Percentiles rank a stretch among this genome's conserved stretches.
These are phyloP conservation scores for Diversispora epigaea DNA, from an alignment of 192 early-diverging fungal genomes.

Conservation along the genomic window DNA sequence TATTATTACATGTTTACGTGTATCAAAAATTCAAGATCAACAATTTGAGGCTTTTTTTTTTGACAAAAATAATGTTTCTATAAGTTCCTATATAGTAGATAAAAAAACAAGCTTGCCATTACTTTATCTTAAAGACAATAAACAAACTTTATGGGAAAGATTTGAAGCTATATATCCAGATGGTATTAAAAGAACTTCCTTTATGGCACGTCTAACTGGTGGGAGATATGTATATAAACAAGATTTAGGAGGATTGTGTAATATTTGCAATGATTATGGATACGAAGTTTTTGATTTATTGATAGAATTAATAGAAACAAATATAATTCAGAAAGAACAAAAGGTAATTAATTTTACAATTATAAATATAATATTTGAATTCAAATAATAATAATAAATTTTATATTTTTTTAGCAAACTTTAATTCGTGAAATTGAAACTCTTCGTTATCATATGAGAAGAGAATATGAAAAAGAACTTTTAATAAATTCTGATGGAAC, in stretches of 20 bases:
- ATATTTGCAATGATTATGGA: slow-evolving; percentile 16
- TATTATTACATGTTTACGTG: neutral
- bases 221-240: slow-evolving; percentile 12
- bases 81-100: neutral
- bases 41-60: neutral
- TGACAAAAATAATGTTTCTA: slow-evolving; percentile 9
- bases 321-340: neutral
- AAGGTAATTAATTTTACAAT: neutral
- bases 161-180: slow-evolving; percentile 7
- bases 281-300: slow-evolving; percentile 3
- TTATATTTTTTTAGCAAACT: neutral
- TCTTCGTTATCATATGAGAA: slow-evolving; percentile 4
- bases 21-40: slow-evolving; percentile 8
- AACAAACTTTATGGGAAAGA: slow-evolving; percentile 4
- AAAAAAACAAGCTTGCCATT: neutral
- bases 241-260: slow-evolving; percentile 12
- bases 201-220: slow-evolving; percentile 4
- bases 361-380: neutral
- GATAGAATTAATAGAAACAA: slow-evolving; percentile 1
- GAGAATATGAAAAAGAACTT: slow-evolving; percentile 6
- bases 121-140: slow-evolving; percentile 5
- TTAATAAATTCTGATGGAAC: slow-evolving; percentile 13
- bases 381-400: neutral
- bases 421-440: slow-evolving; percentile 17
- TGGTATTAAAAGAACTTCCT: slow-evolving; percentile 6